phyloP scores from a whole-genome alignment of 2,329 filamentous ascomycete genomes.

The Kalaharituber pfeilii region DNA sequence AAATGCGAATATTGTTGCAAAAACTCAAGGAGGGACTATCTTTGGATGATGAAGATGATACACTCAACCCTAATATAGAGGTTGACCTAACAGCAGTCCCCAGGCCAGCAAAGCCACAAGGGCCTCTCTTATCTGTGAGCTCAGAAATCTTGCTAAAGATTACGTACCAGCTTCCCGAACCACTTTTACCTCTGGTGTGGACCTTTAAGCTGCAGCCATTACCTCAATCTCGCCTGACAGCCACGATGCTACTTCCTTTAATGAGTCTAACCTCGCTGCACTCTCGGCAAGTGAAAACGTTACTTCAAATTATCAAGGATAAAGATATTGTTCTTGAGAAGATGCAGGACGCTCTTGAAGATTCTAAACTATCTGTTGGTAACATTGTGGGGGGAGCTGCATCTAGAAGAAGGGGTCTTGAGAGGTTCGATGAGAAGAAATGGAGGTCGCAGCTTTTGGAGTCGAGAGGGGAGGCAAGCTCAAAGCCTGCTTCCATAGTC shows the following conservation, averaged over 20 bases:
- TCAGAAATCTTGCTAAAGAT: slow-evolving; percentile 34
- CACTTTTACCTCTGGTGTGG: slow-evolving; percentile 48
- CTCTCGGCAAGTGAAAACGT: slow-evolving; percentile 29
- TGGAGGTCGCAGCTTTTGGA: slow-evolving; percentile 13
- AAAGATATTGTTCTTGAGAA: slow-evolving; percentile 41
- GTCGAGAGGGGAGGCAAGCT: slow-evolving; percentile 2
- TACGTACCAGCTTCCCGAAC: slow-evolving; percentile 43
- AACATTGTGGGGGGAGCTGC: slow-evolving; percentile 34
- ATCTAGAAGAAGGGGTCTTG: slow-evolving; percentile 31
- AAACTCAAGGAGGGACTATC: slow-evolving; percentile 39
- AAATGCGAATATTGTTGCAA: slow-evolving; percentile 48
- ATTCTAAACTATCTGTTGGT: slow-evolving; percentile 34
- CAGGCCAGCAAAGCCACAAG: neutral
- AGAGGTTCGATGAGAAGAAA: slow-evolving; percentile 29
- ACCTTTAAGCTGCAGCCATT: slow-evolving; percentile 37
- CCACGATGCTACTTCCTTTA: slow-evolving; percentile 34
- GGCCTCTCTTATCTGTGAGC: neutral
- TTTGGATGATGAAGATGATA: slow-evolving; percentile 26
- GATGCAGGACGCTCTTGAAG: slow-evolving; percentile 37
- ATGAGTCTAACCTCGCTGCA: slow-evolving; percentile 31
- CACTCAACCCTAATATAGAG: slow-evolving; percentile 22
- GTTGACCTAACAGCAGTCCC: neutral
- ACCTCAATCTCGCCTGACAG: slow-evolving; percentile 27
- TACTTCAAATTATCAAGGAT: slow-evolving; percentile 32
- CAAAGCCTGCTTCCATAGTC: slow-evolving; percentile 8